Evolutionary conservation across 2,329 filamentous ascomycete genomes (phyloP).

Genomic region (Paraconiothyrium sp.): DNA sequence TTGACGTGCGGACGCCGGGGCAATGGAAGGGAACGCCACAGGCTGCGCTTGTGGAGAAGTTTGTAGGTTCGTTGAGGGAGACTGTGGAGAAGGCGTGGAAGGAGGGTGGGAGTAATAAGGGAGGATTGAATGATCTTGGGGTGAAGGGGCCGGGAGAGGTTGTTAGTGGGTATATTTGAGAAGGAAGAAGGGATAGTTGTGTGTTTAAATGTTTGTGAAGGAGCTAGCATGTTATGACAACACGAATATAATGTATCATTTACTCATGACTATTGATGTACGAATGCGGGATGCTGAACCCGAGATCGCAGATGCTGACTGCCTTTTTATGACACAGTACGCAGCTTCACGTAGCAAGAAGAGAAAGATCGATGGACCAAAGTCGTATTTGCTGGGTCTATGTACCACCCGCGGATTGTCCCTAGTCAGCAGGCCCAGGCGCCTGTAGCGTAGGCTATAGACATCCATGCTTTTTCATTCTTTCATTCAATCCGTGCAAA

Average conservation of each 20-base stretch:
- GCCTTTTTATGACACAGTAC: background rate
- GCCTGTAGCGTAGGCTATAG: slow-evolving; percentile 3
- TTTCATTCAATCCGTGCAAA: background rate
- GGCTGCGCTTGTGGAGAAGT: slow-evolving; percentile 25
- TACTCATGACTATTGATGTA: background rate
- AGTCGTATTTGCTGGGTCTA: background rate
- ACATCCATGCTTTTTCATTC: background rate
- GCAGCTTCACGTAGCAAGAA: background rate
- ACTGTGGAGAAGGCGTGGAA: slow-evolving; percentile 30
- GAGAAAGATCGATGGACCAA: background rate
- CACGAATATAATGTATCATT: background rate
- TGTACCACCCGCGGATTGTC: background rate
- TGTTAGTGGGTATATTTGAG: slow-evolving; percentile 24
- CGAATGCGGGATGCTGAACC: background rate
- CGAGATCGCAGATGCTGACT: background rate
- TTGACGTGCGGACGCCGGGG: slow-evolving; percentile 35
- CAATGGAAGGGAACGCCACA: slow-evolving; percentile 39
- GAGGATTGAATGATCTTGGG: slow-evolving; percentile 30
- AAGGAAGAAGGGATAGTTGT: background rate
- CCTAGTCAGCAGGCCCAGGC: background rate
- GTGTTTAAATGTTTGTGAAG: too few relatives aligned
- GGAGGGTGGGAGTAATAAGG: slow-evolving; percentile 26
- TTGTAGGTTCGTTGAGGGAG: slow-evolving; percentile 30
- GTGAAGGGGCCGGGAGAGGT: slow-evolving; percentile 33
- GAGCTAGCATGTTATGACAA: background rate